phyloP scores from a whole-genome alignment of 1,284 basidiomycete species.

The Ganoderma sinense region DNA sequence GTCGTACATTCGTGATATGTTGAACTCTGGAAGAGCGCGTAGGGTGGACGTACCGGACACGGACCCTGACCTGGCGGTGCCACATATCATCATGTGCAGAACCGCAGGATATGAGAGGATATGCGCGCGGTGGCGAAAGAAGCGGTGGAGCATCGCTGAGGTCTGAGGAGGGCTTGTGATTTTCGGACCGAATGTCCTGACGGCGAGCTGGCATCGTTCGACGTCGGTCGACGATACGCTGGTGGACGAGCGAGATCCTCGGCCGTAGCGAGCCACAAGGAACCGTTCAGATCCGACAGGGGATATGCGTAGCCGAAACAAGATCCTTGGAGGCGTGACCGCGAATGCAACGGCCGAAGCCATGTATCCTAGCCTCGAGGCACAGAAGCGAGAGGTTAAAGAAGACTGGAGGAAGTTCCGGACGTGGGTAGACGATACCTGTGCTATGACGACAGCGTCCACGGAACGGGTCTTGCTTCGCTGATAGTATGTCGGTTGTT shows the following conservation, averaged over 20 bases:
- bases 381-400: conserved; percentile 2
- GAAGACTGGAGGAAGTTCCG: neutral
- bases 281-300: conserved; percentile 23
- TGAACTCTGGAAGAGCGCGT: neutral
- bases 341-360: conserved; percentile 10
- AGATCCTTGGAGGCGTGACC: conserved; percentile 6
- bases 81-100: conserved; percentile 7
- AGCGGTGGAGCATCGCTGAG: neutral
- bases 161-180: neutral
- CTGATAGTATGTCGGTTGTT: neutral
- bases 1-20: conserved; percentile 3
- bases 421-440: neutral
- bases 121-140: neutral
- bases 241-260: conserved; percentile 17
- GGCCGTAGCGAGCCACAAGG: conserved; percentile 7
- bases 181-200: conserved; percentile 13
- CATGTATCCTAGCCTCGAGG: conserved; percentile 8
- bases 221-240: neutral
- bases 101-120: neutral
- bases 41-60: conserved; percentile 8
- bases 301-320: conserved; percentile 19
- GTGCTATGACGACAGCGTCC: conserved; percentile 7
- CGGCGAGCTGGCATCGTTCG: neutral
- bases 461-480: conserved; percentile 1
- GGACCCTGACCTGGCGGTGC: conserved; percentile 10